Base-by-base conservation (phyloP, 2,329 filamentous ascomycete genomes). In the Colletotrichum magnum region DNA sequence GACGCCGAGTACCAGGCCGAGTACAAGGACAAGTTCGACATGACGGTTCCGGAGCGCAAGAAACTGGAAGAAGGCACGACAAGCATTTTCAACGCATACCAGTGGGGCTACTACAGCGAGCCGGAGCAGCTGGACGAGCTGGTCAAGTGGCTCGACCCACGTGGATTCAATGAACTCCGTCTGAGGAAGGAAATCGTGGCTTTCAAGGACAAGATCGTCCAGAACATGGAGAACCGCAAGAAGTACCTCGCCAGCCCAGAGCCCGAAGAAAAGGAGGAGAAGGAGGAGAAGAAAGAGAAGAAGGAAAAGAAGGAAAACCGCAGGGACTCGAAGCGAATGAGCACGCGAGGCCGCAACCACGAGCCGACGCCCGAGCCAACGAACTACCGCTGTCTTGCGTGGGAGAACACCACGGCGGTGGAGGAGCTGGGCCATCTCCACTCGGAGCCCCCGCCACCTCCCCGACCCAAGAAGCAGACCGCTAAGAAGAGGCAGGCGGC, bases 101-200 rank as follows among this genome's bases (percentile, higher is more conserved):
- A 98, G 79, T 99, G 96, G 95, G 96, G 93, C 12, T 99, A 94
- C 81, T 94, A 94, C 74, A 93, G 95, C 45, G 92, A 96, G 12
- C 90, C 93, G 0, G 89, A 92, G 57, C 88, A 93, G 45, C 82
- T 99, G 5, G 93, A 96, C 70, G 88, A 88, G 60, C 87, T 99
- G 18, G 89, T 98, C 71, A 88, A 88, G 60, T 99, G 96, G 95
- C 87, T 99, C 5, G 95, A 99, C 76, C 88, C 91, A 13, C 92
- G 94, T 16, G 96, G 96, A 1, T 86, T 92, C 72, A 94, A 97
- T 72, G 96, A 99, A 81, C 83, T 92, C 71, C 95, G 94, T 77
- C 85, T 99, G 58, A 90, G 92, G 70, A 98, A 98, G 80, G 95
- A 98, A 79, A 87, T 99, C 4, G 84, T 92, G 58, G 82, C 86